Conservation (phyloP, 148 eudicot species). For the Rhododendron molle region DNA sequence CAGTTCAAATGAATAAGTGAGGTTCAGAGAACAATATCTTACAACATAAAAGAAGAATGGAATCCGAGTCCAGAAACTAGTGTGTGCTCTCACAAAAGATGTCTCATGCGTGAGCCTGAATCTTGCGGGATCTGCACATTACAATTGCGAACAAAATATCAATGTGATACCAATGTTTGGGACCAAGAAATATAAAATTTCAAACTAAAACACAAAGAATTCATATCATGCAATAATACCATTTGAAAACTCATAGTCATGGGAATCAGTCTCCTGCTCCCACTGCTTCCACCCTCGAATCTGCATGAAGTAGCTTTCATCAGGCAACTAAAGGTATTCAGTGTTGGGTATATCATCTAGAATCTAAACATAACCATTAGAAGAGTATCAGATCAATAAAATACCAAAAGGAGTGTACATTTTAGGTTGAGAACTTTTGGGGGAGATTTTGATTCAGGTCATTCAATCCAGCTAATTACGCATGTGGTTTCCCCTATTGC, state of each 20-base stretch:
- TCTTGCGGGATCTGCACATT: conserved; percentile 68
- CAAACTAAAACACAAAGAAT: not conserved
- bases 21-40: conserved; percentile 21
- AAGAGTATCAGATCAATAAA: not conserved
- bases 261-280: conserved; percentile 61
- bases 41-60: conserved; percentile 74
- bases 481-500: not conserved
- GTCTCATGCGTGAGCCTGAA: conserved; percentile 91
- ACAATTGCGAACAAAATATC: not conserved
- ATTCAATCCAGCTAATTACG: not conserved
- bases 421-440: not conserved
- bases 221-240: conserved; percentile 27
- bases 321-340: not conserved
- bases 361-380: no score
- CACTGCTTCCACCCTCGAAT: conserved; percentile 84
- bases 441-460: not conserved
- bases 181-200: not conserved
- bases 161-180: not conserved
- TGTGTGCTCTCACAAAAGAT: conserved; percentile 77
- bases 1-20: not conserved
- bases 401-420: not conserved
- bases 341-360: not conserved
- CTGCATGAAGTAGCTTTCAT: conserved; percentile 31
- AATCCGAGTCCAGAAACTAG: conserved; percentile 65
- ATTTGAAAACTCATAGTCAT: conserved; percentile 46